These are phyloP conservation scores for Leccinum fallax DNA, from an alignment of 1,284 basidiomycete species.

Conservation along the genomic window DNA sequence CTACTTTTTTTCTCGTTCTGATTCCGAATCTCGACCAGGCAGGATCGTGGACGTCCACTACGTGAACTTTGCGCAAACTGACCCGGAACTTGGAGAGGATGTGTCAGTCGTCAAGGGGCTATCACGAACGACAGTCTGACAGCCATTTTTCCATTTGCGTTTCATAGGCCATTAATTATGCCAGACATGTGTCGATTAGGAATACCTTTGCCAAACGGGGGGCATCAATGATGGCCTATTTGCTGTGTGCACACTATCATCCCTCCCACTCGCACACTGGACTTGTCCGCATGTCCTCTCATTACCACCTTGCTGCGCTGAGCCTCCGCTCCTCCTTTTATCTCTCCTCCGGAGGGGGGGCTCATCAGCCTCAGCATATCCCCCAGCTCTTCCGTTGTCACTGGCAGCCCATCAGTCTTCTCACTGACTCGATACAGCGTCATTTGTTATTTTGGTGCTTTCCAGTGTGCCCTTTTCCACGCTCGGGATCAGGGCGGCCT, in stretches of 20 bases:
- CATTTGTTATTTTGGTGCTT: constrained; percentile 10
- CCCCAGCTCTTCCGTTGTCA: constrained; percentile 9
- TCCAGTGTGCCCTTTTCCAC: constrained; percentile 32
- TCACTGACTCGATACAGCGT: constrained; percentile 3
- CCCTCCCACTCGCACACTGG: constrained; percentile 19
- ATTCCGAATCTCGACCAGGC: constrained; percentile 13
- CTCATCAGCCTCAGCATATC: constrained; percentile 4
- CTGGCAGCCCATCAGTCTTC: background rate
- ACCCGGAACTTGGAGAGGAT: constrained; percentile 8
- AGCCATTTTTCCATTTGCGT: constrained; percentile 28
- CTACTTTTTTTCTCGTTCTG: constrained; percentile 7
- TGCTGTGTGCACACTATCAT: constrained; percentile 27
- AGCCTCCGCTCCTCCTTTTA: constrained; percentile 32
- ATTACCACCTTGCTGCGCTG: constrained; percentile 26
- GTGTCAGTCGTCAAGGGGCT: constrained; percentile 26
- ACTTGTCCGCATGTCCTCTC: constrained; percentile 31
- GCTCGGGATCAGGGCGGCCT: constrained; percentile 24
- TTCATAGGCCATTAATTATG: constrained; percentile 37
- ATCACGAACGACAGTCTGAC: constrained; percentile 27
- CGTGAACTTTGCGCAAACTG: constrained; percentile 25
- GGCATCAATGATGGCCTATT: constrained; percentile 15
- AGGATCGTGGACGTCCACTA: constrained; percentile 21
- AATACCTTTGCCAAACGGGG: constrained; percentile 34
- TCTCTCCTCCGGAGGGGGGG: constrained; percentile 17
- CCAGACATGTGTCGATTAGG: constrained; percentile 31